phyloP scores from a whole-genome alignment of 2,329 filamentous ascomycete genomes.

The Myriosclerotinia curreyana region DNA sequence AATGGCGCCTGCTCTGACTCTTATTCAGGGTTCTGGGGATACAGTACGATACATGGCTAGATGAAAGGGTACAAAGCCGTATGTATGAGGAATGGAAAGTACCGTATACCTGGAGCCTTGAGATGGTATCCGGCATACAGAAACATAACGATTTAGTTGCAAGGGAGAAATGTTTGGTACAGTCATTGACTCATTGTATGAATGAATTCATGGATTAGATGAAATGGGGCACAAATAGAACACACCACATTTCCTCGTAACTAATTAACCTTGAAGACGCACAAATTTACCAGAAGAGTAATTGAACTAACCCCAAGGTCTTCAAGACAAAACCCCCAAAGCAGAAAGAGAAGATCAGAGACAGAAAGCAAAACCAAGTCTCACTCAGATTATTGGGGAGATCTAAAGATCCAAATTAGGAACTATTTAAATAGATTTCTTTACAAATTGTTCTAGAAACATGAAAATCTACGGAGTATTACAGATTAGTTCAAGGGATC shows the following conservation, averaged over 20 bases:
- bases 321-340: constrained; percentile 9
- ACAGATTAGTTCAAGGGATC: not conserved
- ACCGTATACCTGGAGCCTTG: constrained; percentile 5
- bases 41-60: not conserved
- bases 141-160: not conserved
- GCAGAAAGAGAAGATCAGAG: not conserved
- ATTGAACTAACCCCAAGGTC: not conserved
- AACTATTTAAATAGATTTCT: constrained; percentile 18
- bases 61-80: constrained; percentile 1
- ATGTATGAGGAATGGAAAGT: not conserved
- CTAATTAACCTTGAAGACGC: not conserved
- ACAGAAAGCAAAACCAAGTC: constrained; percentile 14
- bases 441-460: constrained; percentile 17
- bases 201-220: not conserved
- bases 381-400: constrained; percentile 7
- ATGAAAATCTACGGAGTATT: constrained; percentile 15
- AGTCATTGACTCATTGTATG: constrained; percentile 1
- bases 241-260: not conserved
- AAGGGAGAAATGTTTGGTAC: not conserved
- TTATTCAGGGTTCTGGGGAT: not conserved
- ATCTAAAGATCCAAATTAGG: constrained; percentile 4
- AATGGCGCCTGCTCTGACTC: constrained; percentile 15
- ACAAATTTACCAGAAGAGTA: not conserved
- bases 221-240: not conserved
- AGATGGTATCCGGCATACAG: constrained; percentile 4